Percentiles rank a stretch among this genome's conserved stretches.
Evolutionary conservation across 225 moss, liverwort and hornwort genomes (phyloP).

Genomic region (Physcomitrium patens): DNA sequence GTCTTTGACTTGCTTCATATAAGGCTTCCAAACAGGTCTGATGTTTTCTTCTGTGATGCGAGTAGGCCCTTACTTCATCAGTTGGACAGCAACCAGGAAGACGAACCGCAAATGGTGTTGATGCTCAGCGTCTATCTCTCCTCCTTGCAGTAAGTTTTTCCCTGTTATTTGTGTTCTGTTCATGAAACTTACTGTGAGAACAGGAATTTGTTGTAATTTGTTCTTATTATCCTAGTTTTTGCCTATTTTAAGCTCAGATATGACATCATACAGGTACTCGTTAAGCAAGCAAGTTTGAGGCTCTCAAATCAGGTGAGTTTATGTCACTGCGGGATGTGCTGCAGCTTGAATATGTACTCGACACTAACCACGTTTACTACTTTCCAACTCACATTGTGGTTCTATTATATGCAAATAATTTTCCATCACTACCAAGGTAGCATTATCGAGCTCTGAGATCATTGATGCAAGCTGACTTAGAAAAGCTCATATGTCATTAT

Average conservation of each 20-base stretch:
- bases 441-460: slow-evolving; percentile 15
- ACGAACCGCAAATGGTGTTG: slow-evolving; percentile 96
- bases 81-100: slow-evolving; percentile 81
- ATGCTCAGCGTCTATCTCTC: slow-evolving; percentile 83
- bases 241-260: slow-evolving; percentile 19
- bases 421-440: not conserved
- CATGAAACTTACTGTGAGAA: not conserved
- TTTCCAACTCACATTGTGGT: slow-evolving; percentile 1
- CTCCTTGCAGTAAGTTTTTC: slow-evolving; percentile 79
- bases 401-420: not conserved
- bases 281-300: slow-evolving; percentile 94
- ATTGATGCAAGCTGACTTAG: not conserved
- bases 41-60: slow-evolving; percentile 22
- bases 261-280: slow-evolving; percentile 70
- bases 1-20: not conserved
- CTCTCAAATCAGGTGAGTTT: slow-evolving; percentile 86
- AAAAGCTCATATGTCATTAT: not conserved
- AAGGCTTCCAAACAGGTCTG: slow-evolving; percentile 18
- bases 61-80: slow-evolving; percentile 85
- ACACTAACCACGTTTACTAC: slow-evolving; percentile 2
- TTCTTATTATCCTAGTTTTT: slow-evolving; percentile 1
- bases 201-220: not conserved
- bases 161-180: slow-evolving; percentile 1
- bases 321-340: not conserved
- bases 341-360: slow-evolving; percentile 12